These are phyloP conservation scores for Peniophora sp. DNA, from an alignment of 1,284 basidiomycete genomes.

Conservation along the genomic window DNA sequence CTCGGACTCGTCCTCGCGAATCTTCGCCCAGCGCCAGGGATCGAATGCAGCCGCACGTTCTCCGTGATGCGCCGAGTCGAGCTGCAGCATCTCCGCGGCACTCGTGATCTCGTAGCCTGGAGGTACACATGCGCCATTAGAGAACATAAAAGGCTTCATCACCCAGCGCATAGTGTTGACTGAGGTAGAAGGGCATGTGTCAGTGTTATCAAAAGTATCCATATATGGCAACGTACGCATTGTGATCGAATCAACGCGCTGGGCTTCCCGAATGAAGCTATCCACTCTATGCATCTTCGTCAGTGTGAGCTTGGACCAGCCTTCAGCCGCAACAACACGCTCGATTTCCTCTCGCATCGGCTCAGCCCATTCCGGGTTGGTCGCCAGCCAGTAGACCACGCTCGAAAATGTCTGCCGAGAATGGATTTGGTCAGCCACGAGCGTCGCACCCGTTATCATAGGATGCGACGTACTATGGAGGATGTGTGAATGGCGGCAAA, in stretches of 20 bases:
- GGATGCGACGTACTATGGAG: slow-evolving; percentile 23
- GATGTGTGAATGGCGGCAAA: slow-evolving; percentile 35
- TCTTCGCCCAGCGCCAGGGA: slow-evolving; percentile 36
- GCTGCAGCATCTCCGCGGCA: slow-evolving; percentile 21
- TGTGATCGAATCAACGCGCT: neutral
- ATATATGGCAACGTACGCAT: neutral
- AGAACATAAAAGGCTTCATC: slow-evolving; percentile 28
- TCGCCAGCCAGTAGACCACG: slow-evolving; percentile 28
- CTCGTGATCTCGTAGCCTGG: slow-evolving; percentile 34
- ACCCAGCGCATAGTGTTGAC: slow-evolving; percentile 13
- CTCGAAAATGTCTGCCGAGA: slow-evolving; percentile 25
- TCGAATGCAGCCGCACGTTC: slow-evolving; percentile 34
- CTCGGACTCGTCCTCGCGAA: slow-evolving; percentile 22
- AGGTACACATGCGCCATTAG: slow-evolving; percentile 35
- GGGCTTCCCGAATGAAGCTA: slow-evolving; percentile 8
- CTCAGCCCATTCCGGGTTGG: slow-evolving; percentile 26
- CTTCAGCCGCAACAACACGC: slow-evolving; percentile 17
- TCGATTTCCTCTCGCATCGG: slow-evolving; percentile 29
- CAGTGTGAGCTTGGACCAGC: slow-evolving; percentile 31
- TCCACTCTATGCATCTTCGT: slow-evolving; percentile 9
- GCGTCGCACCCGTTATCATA: neutral
- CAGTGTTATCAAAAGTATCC: too few species aligned
- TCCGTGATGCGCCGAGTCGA: slow-evolving; percentile 24
- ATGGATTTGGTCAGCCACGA: neutral
- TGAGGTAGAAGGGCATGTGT: slow-evolving; percentile 5